These are phyloP conservation scores for Ailanthus altissimus DNA, from an alignment of 345 rosid genomes.

Conservation along the genomic window DNA sequence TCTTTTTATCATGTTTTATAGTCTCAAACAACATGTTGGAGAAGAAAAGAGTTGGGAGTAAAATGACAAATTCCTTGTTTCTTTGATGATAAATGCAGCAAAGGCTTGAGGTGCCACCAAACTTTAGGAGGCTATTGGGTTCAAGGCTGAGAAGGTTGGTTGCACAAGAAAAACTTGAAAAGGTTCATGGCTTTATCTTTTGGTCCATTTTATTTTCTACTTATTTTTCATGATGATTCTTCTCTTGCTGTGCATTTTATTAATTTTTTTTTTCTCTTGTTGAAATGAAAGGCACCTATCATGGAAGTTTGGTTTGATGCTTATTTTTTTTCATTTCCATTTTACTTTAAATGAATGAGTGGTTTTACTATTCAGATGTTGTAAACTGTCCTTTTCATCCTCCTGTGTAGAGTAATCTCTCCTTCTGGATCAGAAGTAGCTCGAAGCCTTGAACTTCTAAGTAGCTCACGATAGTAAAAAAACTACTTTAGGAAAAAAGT, in stretches of 20 bases:
- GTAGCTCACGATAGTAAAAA: neutral
- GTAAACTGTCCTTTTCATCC: neutral
- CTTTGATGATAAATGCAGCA: conserved; percentile 53
- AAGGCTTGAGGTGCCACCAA: conserved; percentile 65
- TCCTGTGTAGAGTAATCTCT: neutral
- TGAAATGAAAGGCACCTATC: neutral
- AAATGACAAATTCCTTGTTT: neutral
- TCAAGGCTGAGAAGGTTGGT: conserved; percentile 83
- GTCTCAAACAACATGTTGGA: neutral
- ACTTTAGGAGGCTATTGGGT: conserved; percentile 68
- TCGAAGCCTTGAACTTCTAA: neutral
- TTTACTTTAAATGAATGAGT: neutral
- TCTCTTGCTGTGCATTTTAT: neutral
- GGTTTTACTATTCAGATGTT: neutral
- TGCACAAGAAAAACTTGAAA: conserved; percentile 70
- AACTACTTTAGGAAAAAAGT: neutral
- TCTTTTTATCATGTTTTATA: neutral
- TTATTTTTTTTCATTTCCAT: neutral
- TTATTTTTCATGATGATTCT: neutral
- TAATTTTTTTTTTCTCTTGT: no score
- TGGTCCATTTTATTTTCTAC: neutral
- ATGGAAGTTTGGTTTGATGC: neutral
- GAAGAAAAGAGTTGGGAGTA: neutral
- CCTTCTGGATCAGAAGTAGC: neutral
- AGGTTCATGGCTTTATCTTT: conserved; percentile 43